Evolutionary conservation across 805 yeast genomes (phyloP).

Genomic region (Kuraishia borneana): DNA sequence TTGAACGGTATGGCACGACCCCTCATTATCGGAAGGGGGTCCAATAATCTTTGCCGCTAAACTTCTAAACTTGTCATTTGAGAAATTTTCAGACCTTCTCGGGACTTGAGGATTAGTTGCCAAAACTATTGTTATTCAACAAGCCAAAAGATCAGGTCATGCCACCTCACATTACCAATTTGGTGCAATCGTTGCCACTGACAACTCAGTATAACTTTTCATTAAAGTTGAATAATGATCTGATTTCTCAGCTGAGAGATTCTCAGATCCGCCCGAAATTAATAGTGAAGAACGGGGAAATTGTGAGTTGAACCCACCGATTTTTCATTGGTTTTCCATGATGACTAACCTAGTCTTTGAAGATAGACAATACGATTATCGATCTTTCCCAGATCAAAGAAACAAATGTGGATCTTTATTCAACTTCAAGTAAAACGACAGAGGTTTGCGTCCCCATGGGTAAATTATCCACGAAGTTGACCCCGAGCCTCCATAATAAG

Average conservation of each 20-base stretch:
- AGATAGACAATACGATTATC: background rate
- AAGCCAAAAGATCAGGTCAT: no score
- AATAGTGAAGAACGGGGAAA: background rate
- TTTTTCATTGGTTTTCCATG: background rate
- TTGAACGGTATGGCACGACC: no score
- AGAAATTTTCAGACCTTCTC: no score
- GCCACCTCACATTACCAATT: no score
- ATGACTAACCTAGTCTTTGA: conserved; percentile 1
- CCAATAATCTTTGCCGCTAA: no score
- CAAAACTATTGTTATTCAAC: no score
- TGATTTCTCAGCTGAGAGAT: background rate
- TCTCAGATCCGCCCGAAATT: background rate
- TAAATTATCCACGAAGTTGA: background rate
- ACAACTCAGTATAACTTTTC: conserved; percentile 1
- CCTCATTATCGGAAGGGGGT: no score
- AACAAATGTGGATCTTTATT: background rate
- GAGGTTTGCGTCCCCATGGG: conserved; percentile 1
- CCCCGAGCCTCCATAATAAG: background rate
- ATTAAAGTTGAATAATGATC: background rate
- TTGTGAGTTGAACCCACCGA: background rate
- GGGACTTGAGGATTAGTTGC: no score
- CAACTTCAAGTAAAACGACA: background rate
- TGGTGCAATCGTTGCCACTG: no score
- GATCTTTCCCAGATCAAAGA: background rate
- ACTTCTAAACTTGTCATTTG: no score